phyloP scores from a whole-genome alignment of 139 green algal species.

The Nannochloris sp. region DNA sequence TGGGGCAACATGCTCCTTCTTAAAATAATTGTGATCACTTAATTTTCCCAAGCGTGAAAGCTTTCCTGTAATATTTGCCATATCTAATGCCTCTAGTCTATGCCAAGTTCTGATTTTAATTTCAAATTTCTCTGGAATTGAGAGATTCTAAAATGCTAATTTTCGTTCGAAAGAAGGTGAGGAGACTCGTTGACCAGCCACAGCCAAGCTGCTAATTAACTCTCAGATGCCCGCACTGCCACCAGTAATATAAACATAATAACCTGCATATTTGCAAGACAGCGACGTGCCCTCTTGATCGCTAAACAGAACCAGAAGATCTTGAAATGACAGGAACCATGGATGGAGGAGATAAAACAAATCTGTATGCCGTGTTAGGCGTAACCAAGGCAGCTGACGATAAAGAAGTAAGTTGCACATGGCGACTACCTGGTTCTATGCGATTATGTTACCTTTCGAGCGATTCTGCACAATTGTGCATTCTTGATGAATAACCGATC shows the following conservation, averaged over 20 bases:
- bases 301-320: background rate
- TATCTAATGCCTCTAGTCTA: no score
- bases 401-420: background rate
- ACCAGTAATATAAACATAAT: background rate
- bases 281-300: background rate
- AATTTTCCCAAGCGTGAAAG: no score
- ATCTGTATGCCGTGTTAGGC: background rate
- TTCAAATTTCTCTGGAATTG: no score
- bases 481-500: background rate
- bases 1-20: no score
- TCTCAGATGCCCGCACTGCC: background rate
- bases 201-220: background rate
- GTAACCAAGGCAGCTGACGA: background rate
- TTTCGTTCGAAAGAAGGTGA: background rate
- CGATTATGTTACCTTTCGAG: no score
- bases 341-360: background rate
- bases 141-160: no score
- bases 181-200: background rate
- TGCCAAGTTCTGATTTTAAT: no score
- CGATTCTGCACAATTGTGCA: background rate
- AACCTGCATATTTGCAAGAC: background rate
- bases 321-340: background rate
- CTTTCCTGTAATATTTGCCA: no score
- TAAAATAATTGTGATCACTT: no score
- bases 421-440: no score